phyloP scores from a whole-genome alignment of 2,329 filamentous ascomycete genomes.

The Penicillium hordei region DNA sequence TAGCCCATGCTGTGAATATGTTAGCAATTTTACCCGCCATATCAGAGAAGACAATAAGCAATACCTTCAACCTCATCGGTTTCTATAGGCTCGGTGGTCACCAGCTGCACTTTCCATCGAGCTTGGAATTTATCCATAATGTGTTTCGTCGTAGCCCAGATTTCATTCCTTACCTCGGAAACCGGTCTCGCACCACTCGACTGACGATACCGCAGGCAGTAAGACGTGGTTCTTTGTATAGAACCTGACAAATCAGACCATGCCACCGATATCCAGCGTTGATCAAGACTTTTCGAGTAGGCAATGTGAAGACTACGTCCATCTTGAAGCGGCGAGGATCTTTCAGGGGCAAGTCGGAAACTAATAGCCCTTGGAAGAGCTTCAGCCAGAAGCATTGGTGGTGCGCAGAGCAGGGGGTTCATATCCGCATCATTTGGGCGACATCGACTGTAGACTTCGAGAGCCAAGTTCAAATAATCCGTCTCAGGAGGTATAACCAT shows the following conservation, averaged over 20 bases:
- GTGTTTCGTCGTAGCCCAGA: conserved; percentile 58
- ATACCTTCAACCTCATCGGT: conserved; percentile 53
- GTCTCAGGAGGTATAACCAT: conserved; percentile 52
- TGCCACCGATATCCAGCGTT: conserved; percentile 58
- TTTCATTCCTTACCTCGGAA: conserved; percentile 54
- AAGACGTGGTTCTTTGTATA: conserved; percentile 55
- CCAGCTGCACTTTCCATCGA: conserved; percentile 58
- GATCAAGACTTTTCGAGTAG: conserved; percentile 56
- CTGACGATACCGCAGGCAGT: conserved; percentile 50
- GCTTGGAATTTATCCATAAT: conserved; percentile 54
- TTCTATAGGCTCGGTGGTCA: conserved; percentile 53
- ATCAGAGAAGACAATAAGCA: conserved; percentile 1
- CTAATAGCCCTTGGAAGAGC: conserved; percentile 53
- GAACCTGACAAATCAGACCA: conserved; percentile 61
- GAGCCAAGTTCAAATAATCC: conserved; percentile 52
- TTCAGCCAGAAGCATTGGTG: conserved; percentile 56
- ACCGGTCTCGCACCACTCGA: conserved; percentile 38
- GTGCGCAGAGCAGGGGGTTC: conserved; percentile 49
- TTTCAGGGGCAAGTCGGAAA: conserved; percentile 56
- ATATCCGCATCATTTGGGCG: conserved; percentile 44
- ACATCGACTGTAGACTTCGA: conserved; percentile 60
- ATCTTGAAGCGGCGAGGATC: conserved; percentile 57
- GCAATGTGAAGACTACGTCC: conserved; percentile 59
- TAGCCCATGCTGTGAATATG: conserved; percentile 37
- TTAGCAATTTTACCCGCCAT: conserved; percentile 19